A percentile compares a stretch with the other conserved stretches of the same genome.
Conservation (phyloP, 129 eudicot genomes). For the Calendula officinalis region DNA sequence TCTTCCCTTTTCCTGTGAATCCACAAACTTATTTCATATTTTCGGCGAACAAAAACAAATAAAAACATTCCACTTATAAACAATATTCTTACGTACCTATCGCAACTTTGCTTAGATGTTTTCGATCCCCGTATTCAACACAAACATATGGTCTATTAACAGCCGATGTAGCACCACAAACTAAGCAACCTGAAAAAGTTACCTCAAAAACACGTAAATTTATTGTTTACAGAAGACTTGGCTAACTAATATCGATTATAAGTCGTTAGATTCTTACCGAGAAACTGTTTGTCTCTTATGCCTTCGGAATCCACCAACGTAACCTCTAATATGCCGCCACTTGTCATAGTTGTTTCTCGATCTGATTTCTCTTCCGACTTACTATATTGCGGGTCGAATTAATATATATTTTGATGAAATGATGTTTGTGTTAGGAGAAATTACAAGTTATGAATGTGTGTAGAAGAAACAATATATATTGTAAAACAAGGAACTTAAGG, state of each 20-base stretch:
- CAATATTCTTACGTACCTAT: slow-evolving; percentile 21
- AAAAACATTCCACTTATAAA: not conserved
- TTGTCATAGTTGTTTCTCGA: slow-evolving; percentile 13
- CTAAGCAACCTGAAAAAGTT: slow-evolving; percentile 20
- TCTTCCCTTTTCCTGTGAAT: slow-evolving; percentile 34
- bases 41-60: not conserved
- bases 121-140: slow-evolving; percentile 36
- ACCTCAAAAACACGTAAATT: not conserved
- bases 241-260: too few relatives aligned
- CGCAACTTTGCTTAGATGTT: slow-evolving; percentile 35
- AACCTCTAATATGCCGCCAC: slow-evolving; percentile 32
- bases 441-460: slow-evolving; percentile 10
- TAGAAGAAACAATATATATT: slow-evolving; percentile 13
- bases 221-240: too few relatives aligned
- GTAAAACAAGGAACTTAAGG: slow-evolving; percentile 27
- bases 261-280: slow-evolving; percentile 1
- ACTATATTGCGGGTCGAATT: too few relatives aligned
- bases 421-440: slow-evolving; percentile 4
- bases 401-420: not conserved
- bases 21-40: not conserved
- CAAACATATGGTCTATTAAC: slow-evolving; percentile 33
- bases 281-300: slow-evolving; percentile 30
- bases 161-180: slow-evolving; percentile 27
- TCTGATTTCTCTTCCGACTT: not conserved
- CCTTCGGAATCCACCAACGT: slow-evolving; percentile 38